Conservation (phyloP, 768 basidiomycete genomes). For the Termitomyces sp. region DNA sequence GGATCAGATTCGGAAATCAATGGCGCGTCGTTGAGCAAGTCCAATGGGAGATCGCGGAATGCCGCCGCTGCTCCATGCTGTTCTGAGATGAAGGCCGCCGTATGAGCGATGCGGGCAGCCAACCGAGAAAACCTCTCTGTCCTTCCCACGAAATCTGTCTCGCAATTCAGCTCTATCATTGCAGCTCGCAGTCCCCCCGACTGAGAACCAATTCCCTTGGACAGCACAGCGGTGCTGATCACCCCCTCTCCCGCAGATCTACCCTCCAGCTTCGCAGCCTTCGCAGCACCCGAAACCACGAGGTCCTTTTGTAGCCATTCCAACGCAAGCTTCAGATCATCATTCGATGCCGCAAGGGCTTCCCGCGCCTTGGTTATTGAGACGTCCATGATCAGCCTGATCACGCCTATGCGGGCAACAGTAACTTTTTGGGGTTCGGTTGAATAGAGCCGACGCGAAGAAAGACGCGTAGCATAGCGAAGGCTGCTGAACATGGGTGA, state of each 20-base stretch:
- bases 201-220: slow-evolving; percentile 47
- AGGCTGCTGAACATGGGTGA: slow-evolving; percentile 14
- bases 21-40: slow-evolving; percentile 56
- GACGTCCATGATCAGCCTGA: slow-evolving; percentile 77
- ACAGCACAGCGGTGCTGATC: slow-evolving; percentile 71
- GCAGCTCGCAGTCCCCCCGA: slow-evolving; percentile 63
- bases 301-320: slow-evolving; percentile 81
- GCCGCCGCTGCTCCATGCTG: slow-evolving; percentile 24
- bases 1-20: slow-evolving; percentile 46
- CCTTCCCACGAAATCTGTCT: slow-evolving; percentile 93
- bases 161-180: slow-evolving; percentile 92
- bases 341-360: slow-evolving; percentile 71
- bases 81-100: slow-evolving; percentile 69
- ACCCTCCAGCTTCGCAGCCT: slow-evolving; percentile 81
- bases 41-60: slow-evolving; percentile 50
- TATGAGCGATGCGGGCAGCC: slow-evolving; percentile 78
- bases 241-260: slow-evolving; percentile 76
- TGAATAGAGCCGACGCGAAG: slow-evolving; percentile 45
- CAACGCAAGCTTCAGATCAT: slow-evolving; percentile 71
- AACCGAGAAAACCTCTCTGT: slow-evolving; percentile 79
- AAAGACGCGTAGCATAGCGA: slow-evolving; percentile 14
- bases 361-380: slow-evolving; percentile 87
- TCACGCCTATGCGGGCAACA: slow-evolving; percentile 76
- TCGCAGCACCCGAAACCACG: slow-evolving; percentile 63
- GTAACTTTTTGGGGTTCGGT: slow-evolving; percentile 52